Evolutionary conservation across 306 rosid species (phyloP), one percentile per base, ranked within the genome.

Genomic region (Pyrus pyrifolia): DNA sequence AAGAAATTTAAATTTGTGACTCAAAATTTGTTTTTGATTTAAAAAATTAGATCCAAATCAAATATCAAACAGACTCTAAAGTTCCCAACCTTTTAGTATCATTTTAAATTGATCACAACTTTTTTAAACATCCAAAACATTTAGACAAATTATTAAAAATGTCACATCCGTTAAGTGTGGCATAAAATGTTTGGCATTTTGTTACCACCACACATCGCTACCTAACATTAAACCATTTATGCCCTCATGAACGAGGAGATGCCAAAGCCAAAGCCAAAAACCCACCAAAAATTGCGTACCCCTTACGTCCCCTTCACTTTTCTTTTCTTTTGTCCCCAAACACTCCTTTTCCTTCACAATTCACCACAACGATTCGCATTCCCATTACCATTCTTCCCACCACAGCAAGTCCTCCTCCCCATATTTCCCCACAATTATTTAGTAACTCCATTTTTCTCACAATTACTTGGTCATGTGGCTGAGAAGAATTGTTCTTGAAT

Each of bases 191-290:
- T 60, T 59, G 42, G 58, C 77, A 60, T 59, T 25, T 59, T 73
- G 44, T 42, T 9, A 9, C 44, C 22, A 4, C 31, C 22, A 11
- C 53, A n/a, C 31, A 35, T 22, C 18, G 2, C 65, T 40, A 12
- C 35, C 61, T 2, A 77, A 70, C 81, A 70, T 46, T 51, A 51
- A 57, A 76, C 80, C 23, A 76, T 0, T 25, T 42, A 27, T 73
- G 69, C 65, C 69, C 77, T 44, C 29, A 27, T 18, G 69, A 73
- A 29, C 45, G 10, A 38, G 79, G 23, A 59, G 81, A 77, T 69
- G 70, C 80, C 75, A 77, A 77, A 30, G 59, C 68, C 77, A 59
- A 60, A 8, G 80, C 78, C 81, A 49, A 80, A 66, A 64, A 31
- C 44, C 68, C 75, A 62, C 27, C 76, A 35, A 66, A 66, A 38